Evolutionary conservation across 345 rosid genomes (phyloP), one percentile per base, ranked within the genome.

Genomic region (Turritis glabra): DNA sequence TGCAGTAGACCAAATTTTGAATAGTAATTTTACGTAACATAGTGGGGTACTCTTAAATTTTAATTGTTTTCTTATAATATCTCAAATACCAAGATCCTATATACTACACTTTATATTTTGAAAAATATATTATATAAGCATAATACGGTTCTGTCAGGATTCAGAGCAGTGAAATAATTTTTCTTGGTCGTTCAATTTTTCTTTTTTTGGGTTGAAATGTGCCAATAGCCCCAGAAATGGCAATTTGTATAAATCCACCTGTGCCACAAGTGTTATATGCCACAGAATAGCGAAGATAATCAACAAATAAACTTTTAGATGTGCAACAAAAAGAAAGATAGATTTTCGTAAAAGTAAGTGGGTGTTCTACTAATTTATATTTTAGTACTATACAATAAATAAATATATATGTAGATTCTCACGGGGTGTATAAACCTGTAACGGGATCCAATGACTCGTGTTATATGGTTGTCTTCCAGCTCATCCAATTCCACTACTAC

Each of bases 391-490:
- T 21, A 65, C 18, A 47, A 29, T 17, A 47, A 12, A 13, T 1
- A 26, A 35, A 18, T n/a, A 3, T n/a, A 69, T 29, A 29, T 40
- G 63, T 73, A 53, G 26, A 46, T 55, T 63, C 70, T 30, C 17
- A 64, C 3, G 62, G 70, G 48, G 46, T 43, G 69, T 64, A 8
- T 59, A 12, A 41, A 27, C 51, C 27, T 29, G 50, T n/a, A 66
- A 35, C 18, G 51, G 52, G 64, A 46, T 66, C 73, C 61, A 58
- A 19, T 56, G 41, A 19, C 69, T 30, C 47, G 15, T 64, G 71
- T 57, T 14, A 47, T 14, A 47, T 66, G 15, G 67, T 29, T 59
- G 74, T 75, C 74, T 59, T 60, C 74, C 74, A 68, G 79, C 74
- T 68, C 74, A 68, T 75, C 27, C 29, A 60, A 8, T 57, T 38